A percentile compares a stretch with the other conserved stretches of the same genome.
Evolutionary conservation across 2,329 filamentous ascomycete species (phyloP).

Genomic region (Calonectria fujianensis): DNA sequence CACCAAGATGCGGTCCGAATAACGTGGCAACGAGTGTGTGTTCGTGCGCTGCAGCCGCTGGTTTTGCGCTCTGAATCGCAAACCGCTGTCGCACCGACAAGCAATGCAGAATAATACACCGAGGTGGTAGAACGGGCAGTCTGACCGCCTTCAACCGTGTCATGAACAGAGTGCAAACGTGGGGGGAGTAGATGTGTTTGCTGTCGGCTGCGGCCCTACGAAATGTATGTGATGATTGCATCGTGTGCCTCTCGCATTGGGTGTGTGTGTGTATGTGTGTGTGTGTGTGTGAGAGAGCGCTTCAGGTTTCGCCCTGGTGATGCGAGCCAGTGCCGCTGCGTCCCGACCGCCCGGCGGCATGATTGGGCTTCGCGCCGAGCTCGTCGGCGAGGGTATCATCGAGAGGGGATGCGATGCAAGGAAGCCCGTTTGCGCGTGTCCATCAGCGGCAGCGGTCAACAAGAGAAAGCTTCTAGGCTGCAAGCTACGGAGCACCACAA

Average conservation of each 20-base stretch:
- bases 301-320: conserved; percentile 15
- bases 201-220: conserved; percentile 23
- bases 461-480: conserved; percentile 1
- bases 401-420: not conserved
- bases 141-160: conserved; percentile 38
- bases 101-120: conserved; percentile 20
- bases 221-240: conserved; percentile 12
- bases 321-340: conserved; percentile 37
- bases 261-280: not conserved
- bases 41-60: not conserved
- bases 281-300: conserved; percentile 5
- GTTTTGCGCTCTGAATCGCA: not conserved
- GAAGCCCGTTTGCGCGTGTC: not conserved
- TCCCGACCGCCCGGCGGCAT: conserved; percentile 36
- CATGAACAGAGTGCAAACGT: conserved; percentile 6
- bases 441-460: conserved; percentile 28
- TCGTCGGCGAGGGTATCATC: conserved; percentile 10
- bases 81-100: not conserved
- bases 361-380: conserved; percentile 24
- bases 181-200: not conserved
- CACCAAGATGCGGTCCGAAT: conserved; percentile 27
- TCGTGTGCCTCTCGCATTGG: conserved; percentile 20
- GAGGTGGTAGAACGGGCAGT: conserved; percentile 20
- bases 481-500: conserved; percentile 3
- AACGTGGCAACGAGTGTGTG: conserved; percentile 10